phyloP scores from a whole-genome alignment of 2,329 filamentous ascomycete species.

The Botrytis medusae region DNA sequence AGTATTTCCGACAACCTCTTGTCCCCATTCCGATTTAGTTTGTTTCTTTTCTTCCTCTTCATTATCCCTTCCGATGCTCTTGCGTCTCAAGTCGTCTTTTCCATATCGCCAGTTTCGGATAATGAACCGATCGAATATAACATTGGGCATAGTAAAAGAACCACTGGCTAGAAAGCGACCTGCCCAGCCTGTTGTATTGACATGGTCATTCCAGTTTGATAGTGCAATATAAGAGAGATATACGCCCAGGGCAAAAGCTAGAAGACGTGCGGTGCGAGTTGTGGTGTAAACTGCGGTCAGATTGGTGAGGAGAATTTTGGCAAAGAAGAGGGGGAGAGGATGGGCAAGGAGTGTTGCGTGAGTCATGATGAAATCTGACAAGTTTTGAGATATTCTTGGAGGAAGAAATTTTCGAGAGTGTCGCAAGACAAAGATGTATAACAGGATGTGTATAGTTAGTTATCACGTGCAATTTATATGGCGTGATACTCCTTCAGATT shows the following conservation, averaged over 20 bases:
- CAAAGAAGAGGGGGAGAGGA: neutral
- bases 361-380: neutral
- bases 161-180: neutral
- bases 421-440: neutral
- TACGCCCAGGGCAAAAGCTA: neutral
- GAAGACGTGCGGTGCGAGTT: neutral
- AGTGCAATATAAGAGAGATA: neutral
- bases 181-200: neutral
- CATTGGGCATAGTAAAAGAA: neutral
- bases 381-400: too few relatives aligned
- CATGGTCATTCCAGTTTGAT: neutral
- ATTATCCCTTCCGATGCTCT: rapidly evolving
- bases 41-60: neutral
- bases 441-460: neutral
- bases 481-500: too few relatives aligned
- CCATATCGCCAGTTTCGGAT: neutral
- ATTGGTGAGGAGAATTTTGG: neutral
- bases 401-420: neutral
- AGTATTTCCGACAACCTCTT: neutral
- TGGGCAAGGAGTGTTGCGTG: neutral
- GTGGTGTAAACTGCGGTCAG: neutral
- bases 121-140: neutral
- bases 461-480: neutral
- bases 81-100: neutral
- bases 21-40: neutral